These are phyloP conservation scores for Fusarium siculi DNA, from an alignment of 2,329 filamentous ascomycete genomes.

Conservation along the genomic window DNA sequence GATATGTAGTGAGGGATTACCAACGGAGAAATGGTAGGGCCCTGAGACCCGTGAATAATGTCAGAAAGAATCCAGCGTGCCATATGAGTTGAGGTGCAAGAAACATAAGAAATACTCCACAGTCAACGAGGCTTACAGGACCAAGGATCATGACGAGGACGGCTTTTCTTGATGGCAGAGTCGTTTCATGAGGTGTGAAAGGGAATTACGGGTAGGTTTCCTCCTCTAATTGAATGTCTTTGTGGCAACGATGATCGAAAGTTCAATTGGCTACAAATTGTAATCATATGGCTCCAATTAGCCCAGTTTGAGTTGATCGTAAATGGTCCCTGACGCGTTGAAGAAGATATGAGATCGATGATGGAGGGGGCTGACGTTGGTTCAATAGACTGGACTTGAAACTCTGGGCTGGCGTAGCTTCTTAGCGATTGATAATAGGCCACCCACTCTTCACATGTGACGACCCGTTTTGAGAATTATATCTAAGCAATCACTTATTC, in stretches of 20 bases:
- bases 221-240: neutral
- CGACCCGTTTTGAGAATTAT: neutral
- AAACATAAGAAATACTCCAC: constrained; percentile 76
- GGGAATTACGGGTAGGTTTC: neutral
- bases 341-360: constrained; percentile 27
- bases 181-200: constrained; percentile 17
- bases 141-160: constrained; percentile 72
- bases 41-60: constrained; percentile 66
- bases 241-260: neutral
- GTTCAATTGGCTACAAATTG: neutral
- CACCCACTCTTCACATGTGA: constrained; percentile 24
- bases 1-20: constrained; percentile 28
- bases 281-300: constrained; percentile 4
- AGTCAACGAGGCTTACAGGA: constrained; percentile 80
- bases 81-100: constrained; percentile 77
- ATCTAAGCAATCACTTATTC: neutral
- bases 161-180: constrained; percentile 8
- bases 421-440: constrained; percentile 1
- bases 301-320: neutral
- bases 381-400: neutral
- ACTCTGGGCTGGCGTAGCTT: neutral
- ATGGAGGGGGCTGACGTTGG: constrained; percentile 35
- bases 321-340: constrained; percentile 29
- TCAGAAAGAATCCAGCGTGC: constrained; percentile 71
- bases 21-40: constrained; percentile 77